Evolutionary conservation across 1,284 basidiomycete species (phyloP), one percentile per base, ranked within the genome.

Genomic region (Xerocomus tenax): DNA sequence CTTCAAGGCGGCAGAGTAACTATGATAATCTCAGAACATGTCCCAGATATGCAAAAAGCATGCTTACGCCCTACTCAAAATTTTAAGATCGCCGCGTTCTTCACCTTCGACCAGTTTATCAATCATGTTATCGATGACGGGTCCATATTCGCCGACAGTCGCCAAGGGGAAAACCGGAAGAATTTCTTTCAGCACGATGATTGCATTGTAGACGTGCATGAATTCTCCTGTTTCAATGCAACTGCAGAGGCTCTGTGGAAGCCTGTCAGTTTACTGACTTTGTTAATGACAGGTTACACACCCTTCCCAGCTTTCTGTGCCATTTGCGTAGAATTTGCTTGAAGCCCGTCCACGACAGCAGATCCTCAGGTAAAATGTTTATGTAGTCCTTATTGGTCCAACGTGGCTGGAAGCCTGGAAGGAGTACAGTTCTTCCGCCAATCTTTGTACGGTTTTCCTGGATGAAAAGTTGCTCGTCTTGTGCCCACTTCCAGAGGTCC

Each of bases 161-260:
- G 82, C 77, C 28, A 88, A 63, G 15, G 94, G 94, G 69, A 93
- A 95, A 43, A 87, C 84, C 2, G 88, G 84, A 40, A 94, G 76
- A 29, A 97, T 80, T 64, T 94, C 89, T 59, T 92, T 91, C 51
- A 94, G 74, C 21, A 96, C 83, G 41, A 93, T 79, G 62, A 96
- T 87, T 10, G 89, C 80, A 62, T 97, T 97, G 67, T 93, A 92
- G 50, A 95, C 87, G 61, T 91, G 90, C 87, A 95, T 93, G 66
- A 92, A 96, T 61, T 93, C 91, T 58, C 84, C 83, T 2, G 79
- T 79, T 63, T 80, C 74, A 45, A 86, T 78, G 58, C 79, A 82
- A 40, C 78, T 80, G 23, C 72, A 69, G 55, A 87, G 76, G 55
- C 74, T 76, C 82, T 87, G 54, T 6, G 52, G 47, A 50, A 50